Evolutionary conservation across 805 yeast species (phyloP).

Genomic region (Saturnispora besseyi): DNA sequence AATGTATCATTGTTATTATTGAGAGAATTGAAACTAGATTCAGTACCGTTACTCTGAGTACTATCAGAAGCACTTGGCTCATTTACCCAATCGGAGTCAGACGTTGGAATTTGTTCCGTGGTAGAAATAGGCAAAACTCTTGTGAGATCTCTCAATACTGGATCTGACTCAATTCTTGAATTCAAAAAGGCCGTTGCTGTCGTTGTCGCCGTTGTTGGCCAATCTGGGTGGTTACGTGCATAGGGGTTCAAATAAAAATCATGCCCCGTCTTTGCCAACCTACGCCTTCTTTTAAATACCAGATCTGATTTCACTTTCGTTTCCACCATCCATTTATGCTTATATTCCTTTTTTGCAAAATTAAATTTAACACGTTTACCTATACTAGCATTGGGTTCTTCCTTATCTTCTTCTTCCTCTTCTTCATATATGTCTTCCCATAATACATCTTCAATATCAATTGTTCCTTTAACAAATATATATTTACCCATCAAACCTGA

Average conservation of each 20-base stretch:
- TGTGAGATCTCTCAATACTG: background rate
- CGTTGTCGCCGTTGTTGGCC: background rate
- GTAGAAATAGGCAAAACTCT: background rate
- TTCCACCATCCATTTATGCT: background rate
- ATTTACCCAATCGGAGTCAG: constrained; percentile 1
- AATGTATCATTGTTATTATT: background rate
- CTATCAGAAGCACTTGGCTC: background rate
- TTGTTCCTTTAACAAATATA: constrained; percentile 22
- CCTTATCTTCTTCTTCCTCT: constrained; percentile 9
- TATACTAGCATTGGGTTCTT: background rate
- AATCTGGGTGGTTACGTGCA: background rate
- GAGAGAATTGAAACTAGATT: background rate
- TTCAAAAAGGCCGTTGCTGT: background rate
- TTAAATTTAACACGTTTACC: constrained; percentile 7
- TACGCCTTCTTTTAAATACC: constrained; percentile 25
- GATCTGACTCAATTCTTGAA: background rate
- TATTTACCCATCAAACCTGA: constrained; percentile 23
- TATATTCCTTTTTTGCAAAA: background rate
- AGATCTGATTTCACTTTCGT: constrained; percentile 20
- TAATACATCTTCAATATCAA: constrained; percentile 24
- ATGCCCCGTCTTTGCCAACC: constrained; percentile 8
- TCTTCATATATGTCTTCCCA: constrained; percentile 9
- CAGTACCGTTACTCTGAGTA: background rate
- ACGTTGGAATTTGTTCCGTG: background rate
- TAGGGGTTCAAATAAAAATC: background rate